Base-by-base conservation (phyloP, 345 rosid species). In the Salix brachista region DNA sequence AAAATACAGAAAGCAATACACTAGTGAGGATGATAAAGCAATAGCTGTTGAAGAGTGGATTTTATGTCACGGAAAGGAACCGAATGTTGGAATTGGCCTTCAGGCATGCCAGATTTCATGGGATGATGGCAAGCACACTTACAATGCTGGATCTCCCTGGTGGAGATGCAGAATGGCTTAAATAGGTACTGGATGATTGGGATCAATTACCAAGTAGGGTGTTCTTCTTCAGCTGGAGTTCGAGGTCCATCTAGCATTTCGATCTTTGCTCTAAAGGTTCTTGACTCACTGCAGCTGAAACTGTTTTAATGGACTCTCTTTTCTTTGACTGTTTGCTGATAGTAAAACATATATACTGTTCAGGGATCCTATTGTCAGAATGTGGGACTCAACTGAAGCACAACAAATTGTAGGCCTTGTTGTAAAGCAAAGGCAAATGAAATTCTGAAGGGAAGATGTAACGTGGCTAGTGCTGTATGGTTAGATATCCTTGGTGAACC, bases 41-140 rank as follows among this genome's bases (percentile, higher is more conserved):
- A 64, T 77, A n/a, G 91, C 90, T 64, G 74, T 86, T 78, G 67
- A 80, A 10, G 87, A 91, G 78, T 94, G 98, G 98, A 71, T 88
- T 76, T 82, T 83, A 9, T 78, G 16, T 75, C 95, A 90, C 79
- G 97, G 97, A 68, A 95, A 85, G 86, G 97, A 91, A 80, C 97
- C 97, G 6, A 79, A 34, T 62, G 85, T 91, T 69, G 92, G 90
- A 46, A 88, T 92, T 41, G 99, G 97, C 74, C 95, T 94, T 75
- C 97, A 94, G 85, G 99, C 99, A 41, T 90, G 87, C 82, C 96
- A 91, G 72, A 90, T 92, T 78, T 91, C 94, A 23, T 95, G 99
- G 99, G 89, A 92, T 23, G 90, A 89, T 70, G 92, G 88, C 54
- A 80, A 86, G 70, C 89, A 87, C 72, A 75, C 80, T 72, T 91